Conservation (phyloP, 2,329 filamentous ascomycete species). For the Cercospora sp. region DNA sequence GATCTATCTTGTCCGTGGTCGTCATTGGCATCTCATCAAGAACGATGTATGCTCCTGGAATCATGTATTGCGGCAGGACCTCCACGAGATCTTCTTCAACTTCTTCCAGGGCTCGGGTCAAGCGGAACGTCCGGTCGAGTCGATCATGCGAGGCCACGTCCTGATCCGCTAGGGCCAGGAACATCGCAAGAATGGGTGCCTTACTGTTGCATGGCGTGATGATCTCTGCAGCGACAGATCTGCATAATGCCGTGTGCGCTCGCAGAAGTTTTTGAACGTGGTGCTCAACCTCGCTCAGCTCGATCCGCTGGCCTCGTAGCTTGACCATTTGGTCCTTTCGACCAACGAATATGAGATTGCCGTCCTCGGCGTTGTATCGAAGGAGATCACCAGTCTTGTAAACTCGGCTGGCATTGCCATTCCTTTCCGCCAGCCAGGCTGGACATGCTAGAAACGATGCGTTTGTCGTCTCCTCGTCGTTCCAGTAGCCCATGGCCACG, state of each 20-base stretch:
- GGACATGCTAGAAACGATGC: background rate
- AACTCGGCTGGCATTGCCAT: background rate
- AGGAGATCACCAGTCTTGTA: constrained; percentile 58
- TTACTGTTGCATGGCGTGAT: background rate
- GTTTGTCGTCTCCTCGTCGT: constrained; percentile 14
- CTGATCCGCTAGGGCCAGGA: background rate
- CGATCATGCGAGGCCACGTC: background rate
- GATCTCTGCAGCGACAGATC: constrained; percentile 10
- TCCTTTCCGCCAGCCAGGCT: constrained; percentile 40
- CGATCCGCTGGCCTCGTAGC: constrained; percentile 72
- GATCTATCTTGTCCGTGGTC: constrained; percentile 69
- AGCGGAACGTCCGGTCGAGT: constrained; percentile 3
- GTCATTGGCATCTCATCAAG: constrained; percentile 66
- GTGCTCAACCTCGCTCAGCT: constrained; percentile 68
- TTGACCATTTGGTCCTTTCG: constrained; percentile 76
- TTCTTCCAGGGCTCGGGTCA: constrained; percentile 45
- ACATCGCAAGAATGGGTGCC: background rate
- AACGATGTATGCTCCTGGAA: constrained; percentile 70
- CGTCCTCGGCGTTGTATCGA: constrained; percentile 55
- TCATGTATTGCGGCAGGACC: constrained; percentile 71
- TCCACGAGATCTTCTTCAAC: constrained; percentile 39
- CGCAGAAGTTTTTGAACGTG: constrained; percentile 8
- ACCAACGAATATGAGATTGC: constrained; percentile 50
- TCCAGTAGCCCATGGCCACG: constrained; percentile 16
- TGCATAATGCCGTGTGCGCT: background rate